Conservation (phyloP, 352 stramenopile species). For the Phytopythium sindhum region DNA sequence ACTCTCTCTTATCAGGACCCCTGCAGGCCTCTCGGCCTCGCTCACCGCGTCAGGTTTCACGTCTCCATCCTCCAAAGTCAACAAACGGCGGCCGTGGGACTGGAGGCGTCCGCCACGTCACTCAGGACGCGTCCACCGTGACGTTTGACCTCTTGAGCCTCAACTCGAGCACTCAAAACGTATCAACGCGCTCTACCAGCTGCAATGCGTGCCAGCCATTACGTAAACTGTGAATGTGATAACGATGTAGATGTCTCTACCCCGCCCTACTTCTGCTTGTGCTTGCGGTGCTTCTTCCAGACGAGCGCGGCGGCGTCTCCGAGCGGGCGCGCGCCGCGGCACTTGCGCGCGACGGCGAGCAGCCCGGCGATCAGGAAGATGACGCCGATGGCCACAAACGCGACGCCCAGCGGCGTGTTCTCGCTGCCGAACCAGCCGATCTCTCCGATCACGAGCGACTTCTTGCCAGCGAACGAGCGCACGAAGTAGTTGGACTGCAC, state of each 20-base stretch:
- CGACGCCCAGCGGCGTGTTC: slow-evolving; percentile 49
- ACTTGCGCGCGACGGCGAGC: slow-evolving; percentile 44
- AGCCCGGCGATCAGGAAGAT: slow-evolving; percentile 48
- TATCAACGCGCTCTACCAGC: neutral
- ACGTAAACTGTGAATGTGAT: no score
- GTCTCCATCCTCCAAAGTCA: neutral
- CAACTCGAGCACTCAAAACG: neutral
- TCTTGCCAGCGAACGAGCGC: slow-evolving; percentile 54
- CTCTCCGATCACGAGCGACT: slow-evolving; percentile 64
- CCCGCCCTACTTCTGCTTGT: slow-evolving; percentile 4
- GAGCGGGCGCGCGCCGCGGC: slow-evolving; percentile 41
- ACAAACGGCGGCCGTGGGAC: neutral
- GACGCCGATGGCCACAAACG: slow-evolving; percentile 53
- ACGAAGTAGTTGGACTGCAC: slow-evolving; percentile 84
- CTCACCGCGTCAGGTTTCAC: slow-evolving; percentile 1
- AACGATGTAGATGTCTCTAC: neutral
- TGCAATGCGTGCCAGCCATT: no score
- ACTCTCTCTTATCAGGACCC: no score
- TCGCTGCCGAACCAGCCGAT: slow-evolving; percentile 65
- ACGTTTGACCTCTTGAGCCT: neutral
- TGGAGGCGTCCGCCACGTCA: neutral
- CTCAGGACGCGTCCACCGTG: neutral
- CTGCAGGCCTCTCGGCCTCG: no score
- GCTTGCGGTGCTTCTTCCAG: slow-evolving; percentile 41
- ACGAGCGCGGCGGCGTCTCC: slow-evolving; percentile 45